Conservation (phyloP, 2,329 filamentous ascomycete species). For the Raffaelea ambrosiae region DNA sequence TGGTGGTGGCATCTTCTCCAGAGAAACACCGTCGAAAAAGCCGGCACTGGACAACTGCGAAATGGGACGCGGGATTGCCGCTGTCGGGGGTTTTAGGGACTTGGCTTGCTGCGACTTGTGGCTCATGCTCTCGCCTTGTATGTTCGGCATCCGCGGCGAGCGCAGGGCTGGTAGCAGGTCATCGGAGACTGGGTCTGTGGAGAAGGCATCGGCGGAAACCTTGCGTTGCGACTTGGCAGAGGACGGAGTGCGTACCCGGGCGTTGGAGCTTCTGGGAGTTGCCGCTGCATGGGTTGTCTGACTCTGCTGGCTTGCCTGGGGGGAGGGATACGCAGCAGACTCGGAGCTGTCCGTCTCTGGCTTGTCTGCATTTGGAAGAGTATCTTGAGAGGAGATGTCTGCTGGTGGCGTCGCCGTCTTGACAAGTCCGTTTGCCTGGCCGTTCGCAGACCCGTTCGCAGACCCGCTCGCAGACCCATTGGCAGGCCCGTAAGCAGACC, state of each 20-base stretch:
- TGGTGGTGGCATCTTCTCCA: constrained; percentile 24
- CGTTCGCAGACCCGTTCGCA: no score
- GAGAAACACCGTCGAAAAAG: constrained; percentile 21
- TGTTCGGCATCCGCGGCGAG: constrained; percentile 19
- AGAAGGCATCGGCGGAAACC: constrained; percentile 23
- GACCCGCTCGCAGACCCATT: no score
- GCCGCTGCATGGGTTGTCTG: neutral
- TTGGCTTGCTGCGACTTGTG: constrained; percentile 9
- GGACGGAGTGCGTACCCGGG: constrained; percentile 21
- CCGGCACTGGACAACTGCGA: constrained; percentile 24
- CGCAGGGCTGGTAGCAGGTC: constrained; percentile 20
- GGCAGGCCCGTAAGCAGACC: no score
- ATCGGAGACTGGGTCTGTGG: constrained; percentile 17
- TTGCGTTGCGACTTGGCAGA: constrained; percentile 21
- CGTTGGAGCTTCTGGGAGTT: constrained; percentile 23
- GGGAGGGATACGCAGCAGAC: neutral
- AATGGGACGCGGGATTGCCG: constrained; percentile 21
- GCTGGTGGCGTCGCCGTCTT: no score
- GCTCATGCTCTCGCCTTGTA: constrained; percentile 14
- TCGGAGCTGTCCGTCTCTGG: no score
- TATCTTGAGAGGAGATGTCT: no score
- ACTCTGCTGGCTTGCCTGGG: neutral
- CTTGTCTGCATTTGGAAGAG: no score
- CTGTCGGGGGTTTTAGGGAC: constrained; percentile 14
- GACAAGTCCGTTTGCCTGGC: no score